Evolutionary conservation across 495 filamentous ascomycete species (phyloP), one percentile per base, ranked within the genome.

Genomic region (Astrothelium macrocarpum): DNA sequence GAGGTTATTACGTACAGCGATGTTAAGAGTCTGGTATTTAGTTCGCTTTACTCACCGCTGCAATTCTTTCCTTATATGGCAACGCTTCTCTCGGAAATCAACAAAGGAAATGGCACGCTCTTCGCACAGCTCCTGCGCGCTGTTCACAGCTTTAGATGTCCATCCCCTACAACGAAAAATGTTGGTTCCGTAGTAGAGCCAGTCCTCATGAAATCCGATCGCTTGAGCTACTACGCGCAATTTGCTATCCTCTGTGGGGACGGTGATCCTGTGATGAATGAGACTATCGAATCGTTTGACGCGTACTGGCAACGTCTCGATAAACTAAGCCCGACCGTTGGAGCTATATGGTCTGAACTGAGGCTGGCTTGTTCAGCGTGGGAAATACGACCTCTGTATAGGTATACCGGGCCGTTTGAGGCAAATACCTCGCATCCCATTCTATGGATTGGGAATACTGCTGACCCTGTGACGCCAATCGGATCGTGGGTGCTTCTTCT

Each of bases 181-280:
- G 49, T 18, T 0, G 5, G 10, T 26, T 23, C 28, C 2, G 25
- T 34, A 46, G 9, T 16, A 0, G n/a, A 49, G n/a, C 11, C 45
- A 5, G 14, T 49, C 45, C n/a, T 5, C 45, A 43, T 32, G 36
- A 36, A 32, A 11, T 2, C 25, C 31, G 0, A 16, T 31, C 3
- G 4, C 7, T 16, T 29, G 25, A 29, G 26, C 3, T 74, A 65
- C 65, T 72, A 83, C 65, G 80, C 81, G 0, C 79, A 73, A 11
- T 67, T 77, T 18, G 84, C 85, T 2, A 84, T 91, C 45, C 72
- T 86, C 1, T 91, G 88, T 67, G 74, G 81, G 0, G 88, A 91
- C 70, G 79, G 79, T 0, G 77, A 78, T 31, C 76, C 75, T 18
- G 66, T 82, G 62, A 72, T 72, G 5, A 67, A 69, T 1, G 66